A percentile compares a stretch with the other conserved stretches of the same genome.
These are phyloP conservation scores for Xylariomycetidae sp. DNA, from an alignment of 2,329 filamentous ascomycete species.

Conservation along the genomic window DNA sequence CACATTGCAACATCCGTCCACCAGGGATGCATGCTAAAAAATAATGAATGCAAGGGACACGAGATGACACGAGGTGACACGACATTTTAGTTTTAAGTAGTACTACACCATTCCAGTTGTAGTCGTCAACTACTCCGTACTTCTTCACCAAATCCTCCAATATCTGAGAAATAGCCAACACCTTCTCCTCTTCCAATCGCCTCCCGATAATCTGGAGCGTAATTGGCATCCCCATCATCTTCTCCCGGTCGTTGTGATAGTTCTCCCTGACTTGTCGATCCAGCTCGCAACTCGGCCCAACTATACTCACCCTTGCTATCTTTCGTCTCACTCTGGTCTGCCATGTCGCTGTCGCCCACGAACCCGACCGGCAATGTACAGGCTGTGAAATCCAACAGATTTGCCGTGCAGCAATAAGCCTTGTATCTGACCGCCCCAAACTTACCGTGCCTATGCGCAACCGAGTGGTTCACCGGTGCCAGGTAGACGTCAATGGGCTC, in stretches of 20 bases:
- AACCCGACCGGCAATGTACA: constrained; percentile 2
- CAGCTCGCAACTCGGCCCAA: background rate
- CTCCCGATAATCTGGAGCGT: background rate
- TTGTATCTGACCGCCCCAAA: constrained; percentile 1
- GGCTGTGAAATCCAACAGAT: constrained; percentile 1
- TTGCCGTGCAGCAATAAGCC: background rate
- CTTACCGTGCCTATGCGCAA: constrained; percentile 1
- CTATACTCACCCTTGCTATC: background rate
- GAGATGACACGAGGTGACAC: no score
- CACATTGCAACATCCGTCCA: no score
- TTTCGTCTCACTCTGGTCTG: background rate
- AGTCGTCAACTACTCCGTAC: no score
- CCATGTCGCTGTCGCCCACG: background rate
- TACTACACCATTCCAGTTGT: no score
- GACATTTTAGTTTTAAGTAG: no score
- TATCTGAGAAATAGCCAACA: background rate
- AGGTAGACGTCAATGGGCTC: constrained; percentile 2
- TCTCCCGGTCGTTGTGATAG: background rate
- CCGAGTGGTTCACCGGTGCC: constrained; percentile 1
- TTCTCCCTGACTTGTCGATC: constrained; percentile 1
- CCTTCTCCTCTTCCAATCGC: background rate
- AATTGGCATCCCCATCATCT: background rate
- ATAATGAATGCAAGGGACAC: no score
- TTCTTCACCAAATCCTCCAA: background rate
- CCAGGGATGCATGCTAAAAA: no score